Evolutionary conservation across 2,329 filamentous ascomycete species (phyloP).

Genomic region (Emmonsiellopsis sp.): DNA sequence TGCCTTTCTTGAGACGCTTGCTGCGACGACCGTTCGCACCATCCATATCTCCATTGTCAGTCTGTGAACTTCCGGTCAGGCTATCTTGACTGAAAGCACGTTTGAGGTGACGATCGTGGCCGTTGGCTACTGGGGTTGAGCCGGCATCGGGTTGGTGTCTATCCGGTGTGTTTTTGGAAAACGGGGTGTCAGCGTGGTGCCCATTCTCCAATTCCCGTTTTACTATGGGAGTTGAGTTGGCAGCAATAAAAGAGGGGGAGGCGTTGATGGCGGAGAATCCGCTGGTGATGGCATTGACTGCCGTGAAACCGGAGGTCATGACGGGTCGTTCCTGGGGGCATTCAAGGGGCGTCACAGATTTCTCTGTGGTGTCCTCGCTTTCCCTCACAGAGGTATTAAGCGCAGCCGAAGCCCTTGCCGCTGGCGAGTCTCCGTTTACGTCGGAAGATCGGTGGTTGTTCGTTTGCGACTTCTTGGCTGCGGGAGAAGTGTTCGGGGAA

Average conservation of each 20-base stretch:
- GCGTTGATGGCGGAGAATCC: conserved; percentile 54
- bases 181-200: conserved; percentile 52
- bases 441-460: conserved; percentile 38
- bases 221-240: conserved; percentile 28
- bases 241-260: conserved; percentile 34
- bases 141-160: conserved; percentile 48
- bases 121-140: conserved; percentile 45
- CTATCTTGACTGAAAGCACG: conserved; percentile 60
- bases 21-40: conserved; percentile 66
- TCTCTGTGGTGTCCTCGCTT: conserved; percentile 22
- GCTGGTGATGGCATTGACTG: conserved; percentile 54
- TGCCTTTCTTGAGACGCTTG: conserved; percentile 86
- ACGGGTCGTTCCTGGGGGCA: conserved; percentile 31
- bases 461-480: conserved; percentile 43
- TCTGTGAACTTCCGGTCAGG: conserved; percentile 31
- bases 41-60: conserved; percentile 47
- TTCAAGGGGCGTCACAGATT: conserved; percentile 27
- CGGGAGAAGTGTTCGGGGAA: conserved; percentile 64
- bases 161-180: conserved; percentile 58
- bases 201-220: conserved; percentile 47
- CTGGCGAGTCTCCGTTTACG: conserved; percentile 57
- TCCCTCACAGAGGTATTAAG: conserved; percentile 48
- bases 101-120: conserved; percentile 56
- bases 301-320: conserved; percentile 52
- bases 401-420: conserved; percentile 48